Evolutionary conservation across 768 basidiomycete genomes (phyloP).

Genomic region (Podaxis sp.): DNA sequence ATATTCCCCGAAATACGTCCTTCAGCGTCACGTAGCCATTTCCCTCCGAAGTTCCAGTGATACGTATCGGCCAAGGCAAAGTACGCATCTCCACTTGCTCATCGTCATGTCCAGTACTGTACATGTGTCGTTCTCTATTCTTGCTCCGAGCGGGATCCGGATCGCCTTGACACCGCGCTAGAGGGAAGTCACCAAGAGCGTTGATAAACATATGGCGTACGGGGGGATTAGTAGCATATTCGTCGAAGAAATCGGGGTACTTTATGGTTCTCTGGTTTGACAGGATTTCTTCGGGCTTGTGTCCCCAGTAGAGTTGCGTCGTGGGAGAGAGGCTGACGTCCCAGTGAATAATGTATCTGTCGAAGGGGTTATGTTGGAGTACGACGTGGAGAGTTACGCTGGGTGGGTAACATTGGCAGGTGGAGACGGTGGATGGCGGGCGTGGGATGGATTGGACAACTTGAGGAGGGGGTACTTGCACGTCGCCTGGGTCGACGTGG

Average conservation of each 20-base stretch:
- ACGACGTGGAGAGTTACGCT: not conserved
- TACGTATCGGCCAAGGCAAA: conserved; percentile 8
- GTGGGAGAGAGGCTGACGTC: not conserved
- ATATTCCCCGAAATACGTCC: conserved; percentile 2
- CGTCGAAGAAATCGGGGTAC: not conserved
- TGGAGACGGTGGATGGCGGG: not conserved
- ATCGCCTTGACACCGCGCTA: conserved; percentile 11
- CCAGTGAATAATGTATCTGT: not conserved
- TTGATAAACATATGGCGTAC: conserved; percentile 13
- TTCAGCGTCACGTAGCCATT: not conserved
- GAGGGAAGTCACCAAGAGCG: conserved; percentile 8
- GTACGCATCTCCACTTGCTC: conserved; percentile 2
- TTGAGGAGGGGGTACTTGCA: not conserved
- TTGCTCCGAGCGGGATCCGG: conserved; percentile 4
- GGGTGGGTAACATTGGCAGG: not conserved
- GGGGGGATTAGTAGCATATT: conserved; percentile 3
- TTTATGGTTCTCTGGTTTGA: not conserved
- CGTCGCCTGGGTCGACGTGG: not conserved
- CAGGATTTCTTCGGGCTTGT: conserved; percentile 2
- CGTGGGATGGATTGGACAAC: not conserved
- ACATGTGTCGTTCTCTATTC: not conserved
- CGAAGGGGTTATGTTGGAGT: conserved; percentile 3
- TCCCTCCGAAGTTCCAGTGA: not conserved
- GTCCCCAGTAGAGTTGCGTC: not conserved
- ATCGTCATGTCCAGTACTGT: not conserved